A percentile compares a stretch with the other conserved stretches of the same genome.
Conservation (phyloP, 805 yeast genomes). For the Wickerhamiella spandovensis region DNA sequence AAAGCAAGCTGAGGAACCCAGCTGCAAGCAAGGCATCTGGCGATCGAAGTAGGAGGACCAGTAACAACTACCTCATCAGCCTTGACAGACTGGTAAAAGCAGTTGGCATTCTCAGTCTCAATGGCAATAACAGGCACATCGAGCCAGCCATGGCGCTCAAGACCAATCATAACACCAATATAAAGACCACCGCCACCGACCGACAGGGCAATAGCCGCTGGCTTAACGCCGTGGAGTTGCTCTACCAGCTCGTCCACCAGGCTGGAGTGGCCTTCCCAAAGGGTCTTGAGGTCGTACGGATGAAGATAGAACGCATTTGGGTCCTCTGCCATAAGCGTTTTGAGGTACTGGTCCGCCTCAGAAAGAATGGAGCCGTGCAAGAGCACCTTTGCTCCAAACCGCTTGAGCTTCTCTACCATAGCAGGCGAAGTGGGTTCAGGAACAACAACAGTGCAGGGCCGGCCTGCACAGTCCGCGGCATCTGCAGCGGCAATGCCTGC, state of each 20-base stretch:
- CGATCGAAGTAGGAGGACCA: constrained; percentile 36
- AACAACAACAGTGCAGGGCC: constrained; percentile 45
- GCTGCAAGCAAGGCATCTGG: constrained; percentile 51
- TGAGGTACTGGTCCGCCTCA: constrained; percentile 53
- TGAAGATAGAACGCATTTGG: constrained; percentile 66
- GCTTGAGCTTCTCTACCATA: constrained; percentile 33
- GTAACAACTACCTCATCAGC: constrained; percentile 34
- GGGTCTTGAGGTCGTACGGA: constrained; percentile 85
- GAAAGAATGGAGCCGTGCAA: constrained; percentile 22
- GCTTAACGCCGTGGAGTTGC: constrained; percentile 50
- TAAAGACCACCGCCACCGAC: constrained; percentile 95
- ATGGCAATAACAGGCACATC: constrained; percentile 33
- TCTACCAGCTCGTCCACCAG: constrained; percentile 76
- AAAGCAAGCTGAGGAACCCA: constrained; percentile 40
- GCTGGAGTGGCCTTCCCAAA: constrained; percentile 93
- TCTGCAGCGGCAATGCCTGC: constrained; percentile 97
- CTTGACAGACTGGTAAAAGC: constrained; percentile 35
- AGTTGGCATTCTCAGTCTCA: constrained; percentile 33
- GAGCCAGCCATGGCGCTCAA: constrained; percentile 40
- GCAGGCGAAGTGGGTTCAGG: constrained; percentile 36
- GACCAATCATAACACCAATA: constrained; percentile 75
- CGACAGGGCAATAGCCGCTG: constrained; percentile 77
- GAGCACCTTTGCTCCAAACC: constrained; percentile 39
- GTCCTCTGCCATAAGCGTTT: constrained; percentile 41
- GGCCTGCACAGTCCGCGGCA: constrained; percentile 57